Evolutionary conservation across 768 basidiomycete species (phyloP), one percentile per base, ranked within the genome.

Genomic region (Scleroderma citrinum): DNA sequence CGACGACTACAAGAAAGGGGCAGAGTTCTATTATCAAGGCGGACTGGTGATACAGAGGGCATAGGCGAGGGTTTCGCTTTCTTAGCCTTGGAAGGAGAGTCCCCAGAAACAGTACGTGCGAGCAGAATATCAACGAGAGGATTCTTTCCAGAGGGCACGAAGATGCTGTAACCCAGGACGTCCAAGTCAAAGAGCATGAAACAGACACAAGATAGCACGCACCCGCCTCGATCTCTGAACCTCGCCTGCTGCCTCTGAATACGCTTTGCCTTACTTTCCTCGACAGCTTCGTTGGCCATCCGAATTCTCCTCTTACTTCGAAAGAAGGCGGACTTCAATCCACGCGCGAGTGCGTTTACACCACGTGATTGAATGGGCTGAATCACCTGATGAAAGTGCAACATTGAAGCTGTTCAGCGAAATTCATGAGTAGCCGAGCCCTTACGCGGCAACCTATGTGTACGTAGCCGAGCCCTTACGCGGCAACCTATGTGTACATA

Each of bases 191-290:
- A 26, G 12, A 19, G 5, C n/a, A 29, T 43, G 11, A 47, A 23
- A 30, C 36, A 37, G 13, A 14, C n/a, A 38, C 16, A 39, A 11
- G 29, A 35, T n/a, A n/a, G n/a, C n/a, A 68, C 78, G 52, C 26
- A 82, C 81, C 82, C 81, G 50, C 82, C 82, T 47, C 82, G 76
- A 64, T 85, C 82, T 46, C 85, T 76, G 63, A 84, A 82, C 21
- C 84, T 71, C 30, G 82, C 73, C 55, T 85, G 79, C 51, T 80
- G 81, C 36, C 83, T 75, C 58, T 83, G 73, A 14, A 79, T 59
- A 38, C 85, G 78, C 42, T 81, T 68, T 0, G 76, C 74, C 26
- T 81, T 73, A 58, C 85, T 87, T 46, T 80, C 81, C 44, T 81
- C 76, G 13, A 79, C 77, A 42, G 73, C 59, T 7, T 58, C 60